phyloP scores from a whole-genome alignment of 768 basidiomycete species.

The Tylopilus plumbeoviolaceoides region DNA sequence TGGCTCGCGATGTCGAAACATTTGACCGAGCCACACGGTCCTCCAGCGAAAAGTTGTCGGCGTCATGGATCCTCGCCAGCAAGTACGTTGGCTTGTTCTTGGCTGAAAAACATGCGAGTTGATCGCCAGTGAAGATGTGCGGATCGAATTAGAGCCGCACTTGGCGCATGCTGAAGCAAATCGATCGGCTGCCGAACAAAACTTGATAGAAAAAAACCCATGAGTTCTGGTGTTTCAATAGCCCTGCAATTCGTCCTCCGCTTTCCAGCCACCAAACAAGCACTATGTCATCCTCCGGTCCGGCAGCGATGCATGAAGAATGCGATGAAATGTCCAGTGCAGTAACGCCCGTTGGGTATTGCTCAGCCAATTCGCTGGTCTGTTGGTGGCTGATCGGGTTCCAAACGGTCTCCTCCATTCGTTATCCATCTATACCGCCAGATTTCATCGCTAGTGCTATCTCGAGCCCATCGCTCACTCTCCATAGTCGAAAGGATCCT shows the following conservation, averaged over 20 bases:
- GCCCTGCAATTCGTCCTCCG: too few species aligned
- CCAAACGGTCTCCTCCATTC: slow-evolving; percentile 7
- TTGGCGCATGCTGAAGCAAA: too few species aligned
- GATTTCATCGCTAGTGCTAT: background rate
- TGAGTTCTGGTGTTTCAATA: too few species aligned
- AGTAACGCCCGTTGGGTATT: background rate
- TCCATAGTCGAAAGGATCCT: slow-evolving; percentile 10
- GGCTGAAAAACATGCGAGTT: slow-evolving; percentile 3
- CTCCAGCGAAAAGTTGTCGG: slow-evolving; percentile 9
- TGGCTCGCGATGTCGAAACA: background rate
- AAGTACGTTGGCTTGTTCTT: background rate
- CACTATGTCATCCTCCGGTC: too few species aligned
- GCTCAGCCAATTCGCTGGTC: background rate
- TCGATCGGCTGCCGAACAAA: slow-evolving; percentile 4
- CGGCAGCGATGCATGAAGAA: background rate
- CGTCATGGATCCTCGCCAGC: slow-evolving; percentile 5
- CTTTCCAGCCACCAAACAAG: too few species aligned
- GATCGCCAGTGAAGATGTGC: slow-evolving; percentile 8
- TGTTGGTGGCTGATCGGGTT: background rate
- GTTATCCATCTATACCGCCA: slow-evolving; percentile 3
- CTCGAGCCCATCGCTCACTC: background rate
- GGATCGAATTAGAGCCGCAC: too few species aligned
- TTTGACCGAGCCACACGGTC: slow-evolving; percentile 4
- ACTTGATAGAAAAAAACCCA: slow-evolving; percentile 5
- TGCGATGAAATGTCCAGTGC: slow-evolving; percentile 5